These are phyloP conservation scores for Fusarium foetens DNA, from an alignment of 2,329 filamentous ascomycete genomes.

Conservation along the genomic window DNA sequence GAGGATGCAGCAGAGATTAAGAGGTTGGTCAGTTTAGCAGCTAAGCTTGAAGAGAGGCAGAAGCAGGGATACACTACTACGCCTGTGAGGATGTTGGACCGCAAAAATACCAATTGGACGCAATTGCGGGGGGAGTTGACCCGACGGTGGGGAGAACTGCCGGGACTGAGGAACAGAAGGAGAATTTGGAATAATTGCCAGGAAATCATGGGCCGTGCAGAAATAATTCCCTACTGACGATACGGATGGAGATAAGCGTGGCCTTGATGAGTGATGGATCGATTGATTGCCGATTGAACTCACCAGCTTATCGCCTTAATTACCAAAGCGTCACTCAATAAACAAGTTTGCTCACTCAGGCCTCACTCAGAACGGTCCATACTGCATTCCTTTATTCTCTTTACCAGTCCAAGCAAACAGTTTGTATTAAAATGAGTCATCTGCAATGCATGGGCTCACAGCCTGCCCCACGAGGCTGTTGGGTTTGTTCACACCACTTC, in stretches of 20 bases:
- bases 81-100: background rate
- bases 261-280: background rate
- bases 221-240: background rate
- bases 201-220: background rate
- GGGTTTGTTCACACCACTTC: background rate
- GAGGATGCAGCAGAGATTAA: background rate
- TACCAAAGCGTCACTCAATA: background rate
- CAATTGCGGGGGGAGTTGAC: background rate
- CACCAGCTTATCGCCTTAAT: background rate
- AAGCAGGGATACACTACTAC: background rate
- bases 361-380: background rate
- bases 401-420: background rate
- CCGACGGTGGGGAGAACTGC: background rate
- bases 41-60: background rate
- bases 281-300: background rate
- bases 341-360: background rate
- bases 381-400: background rate
- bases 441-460: background rate
- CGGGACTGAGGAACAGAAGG: constrained; percentile 8
- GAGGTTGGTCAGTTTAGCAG: background rate
- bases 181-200: constrained; percentile 19
- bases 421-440: background rate
- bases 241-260: too few species aligned
- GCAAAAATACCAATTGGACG: background rate
- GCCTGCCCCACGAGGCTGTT: background rate